Evolutionary conservation across 306 rosid genomes (phyloP), one percentile per base, ranked within the genome.

Genomic region (Pyrus pyrifolia): DNA sequence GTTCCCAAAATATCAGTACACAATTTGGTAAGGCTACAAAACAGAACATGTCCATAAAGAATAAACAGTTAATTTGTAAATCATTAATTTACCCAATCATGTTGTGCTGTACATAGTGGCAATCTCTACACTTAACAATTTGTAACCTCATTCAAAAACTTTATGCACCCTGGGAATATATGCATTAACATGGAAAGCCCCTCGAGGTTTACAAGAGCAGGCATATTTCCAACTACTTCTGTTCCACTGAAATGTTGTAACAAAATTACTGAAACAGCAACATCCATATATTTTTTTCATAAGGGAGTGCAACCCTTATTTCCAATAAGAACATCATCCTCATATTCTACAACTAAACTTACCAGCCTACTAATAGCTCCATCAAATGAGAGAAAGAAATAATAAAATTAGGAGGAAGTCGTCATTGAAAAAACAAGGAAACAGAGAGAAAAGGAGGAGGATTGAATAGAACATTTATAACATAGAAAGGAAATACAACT

Each of bases 401-500:
- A 19, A 14, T 21, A 31, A 19, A 71, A 53, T 14, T 70, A 22
- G 18, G 35, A 6, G 13, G 25, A 72, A 58, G 23, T 22, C 15
- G 22, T 11, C 62, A 57, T 21, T 49, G 55, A 57, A 57, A 9
- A 6, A 57, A 57, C 10, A 45, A 68, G 67, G 21, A 55, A 51
- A 27, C 29, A 33, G 40, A 64, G 40, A 55, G 22, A 42, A 64
- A 67, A 14, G 77, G 38, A 59, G 22, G 72, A 1, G 23, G 13
- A 68, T n/a, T 27, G 5, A 76, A 17, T 17, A 22, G 30, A 45
- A 57, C 61, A 46, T 29, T 58, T 64, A 67, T n/a, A 78, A 35
- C 74, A 21, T 22, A 72, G 22, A 67, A 61, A 38, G 45, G 65
- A 51, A 72, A 45, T 57, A 78, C 59, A 83, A 90, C 99, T 95